phyloP scores from a whole-genome alignment of 2,329 filamentous ascomycete species.

The Nakataea oryzae region DNA sequence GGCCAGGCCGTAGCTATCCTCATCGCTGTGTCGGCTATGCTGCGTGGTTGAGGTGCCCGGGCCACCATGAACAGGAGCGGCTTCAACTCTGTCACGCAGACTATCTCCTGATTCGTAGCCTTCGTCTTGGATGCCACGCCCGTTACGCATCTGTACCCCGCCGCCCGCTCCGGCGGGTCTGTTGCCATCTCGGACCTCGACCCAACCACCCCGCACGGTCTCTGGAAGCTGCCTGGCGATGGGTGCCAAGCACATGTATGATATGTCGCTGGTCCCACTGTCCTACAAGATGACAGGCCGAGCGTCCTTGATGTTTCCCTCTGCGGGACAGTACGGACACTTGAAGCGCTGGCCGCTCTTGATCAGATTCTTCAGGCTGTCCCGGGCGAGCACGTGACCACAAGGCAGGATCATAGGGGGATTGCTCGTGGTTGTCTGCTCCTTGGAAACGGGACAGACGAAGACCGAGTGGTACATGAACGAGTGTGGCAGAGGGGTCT shows the following conservation, averaged over 20 bases:
- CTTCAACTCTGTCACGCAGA: too few species aligned
- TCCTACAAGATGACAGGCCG: conserved; percentile 55
- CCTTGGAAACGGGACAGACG: conserved; percentile 93
- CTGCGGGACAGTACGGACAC: conserved; percentile 88
- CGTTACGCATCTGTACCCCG: not conserved
- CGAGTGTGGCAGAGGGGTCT: conserved; percentile 47
- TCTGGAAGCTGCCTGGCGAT: not conserved
- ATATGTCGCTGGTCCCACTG: not conserved
- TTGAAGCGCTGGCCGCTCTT: conserved; percentile 72
- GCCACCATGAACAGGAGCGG: not conserved
- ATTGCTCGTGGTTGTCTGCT: conserved; percentile 86
- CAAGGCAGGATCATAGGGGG: conserved; percentile 96
- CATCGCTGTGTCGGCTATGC: not conserved
- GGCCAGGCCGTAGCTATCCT: not conserved
- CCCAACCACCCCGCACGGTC: too few species aligned
- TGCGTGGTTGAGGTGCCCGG: too few species aligned
- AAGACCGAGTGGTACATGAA: conserved; percentile 91
- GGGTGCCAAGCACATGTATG: not conserved
- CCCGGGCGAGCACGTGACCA: conserved; percentile 84
- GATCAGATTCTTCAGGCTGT: conserved; percentile 68
- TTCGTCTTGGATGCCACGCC: not conserved
- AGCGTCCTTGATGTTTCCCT: conserved; percentile 70
- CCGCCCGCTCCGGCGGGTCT: too few species aligned
- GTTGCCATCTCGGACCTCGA: not conserved
- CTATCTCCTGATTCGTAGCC: not conserved